Conservation (phyloP, 179 eudicot species). For the Silene noctiflora region DNA sequence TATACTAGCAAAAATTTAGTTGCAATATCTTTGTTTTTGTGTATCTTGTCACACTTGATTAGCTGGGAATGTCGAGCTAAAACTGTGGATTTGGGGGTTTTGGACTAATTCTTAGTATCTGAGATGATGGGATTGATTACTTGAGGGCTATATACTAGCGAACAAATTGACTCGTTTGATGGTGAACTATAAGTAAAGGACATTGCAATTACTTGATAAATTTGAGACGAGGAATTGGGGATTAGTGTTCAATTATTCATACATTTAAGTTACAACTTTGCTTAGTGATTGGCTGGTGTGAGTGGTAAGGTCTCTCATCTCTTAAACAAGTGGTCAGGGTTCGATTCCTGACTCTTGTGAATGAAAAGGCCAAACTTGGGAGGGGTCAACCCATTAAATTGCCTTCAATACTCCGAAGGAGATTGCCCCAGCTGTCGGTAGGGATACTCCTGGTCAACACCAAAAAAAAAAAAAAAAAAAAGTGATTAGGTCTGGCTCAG, state of each 20-base stretch:
- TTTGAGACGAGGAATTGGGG: not conserved
- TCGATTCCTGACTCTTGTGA: too few relatives aligned
- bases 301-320: too few relatives aligned
- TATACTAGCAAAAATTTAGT: too few relatives aligned
- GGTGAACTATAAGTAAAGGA: not conserved
- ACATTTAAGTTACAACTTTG: not conserved
- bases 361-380: too few relatives aligned
- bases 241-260: not conserved
- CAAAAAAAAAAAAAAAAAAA: too few relatives aligned
- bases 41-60: not conserved
- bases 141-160: not conserved
- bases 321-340: too few relatives aligned
- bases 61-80: not conserved
- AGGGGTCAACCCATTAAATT: too few relatives aligned
- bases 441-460: too few relatives aligned
- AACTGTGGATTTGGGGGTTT: not conserved
- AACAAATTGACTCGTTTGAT: not conserved
- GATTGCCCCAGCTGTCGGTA: too few relatives aligned
- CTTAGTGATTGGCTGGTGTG: too few relatives aligned
- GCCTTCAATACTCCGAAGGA: too few relatives aligned
- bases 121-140: not conserved
- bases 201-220: not conserved
- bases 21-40: constrained; percentile 7
- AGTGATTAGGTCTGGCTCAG: not conserved
- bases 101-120: not conserved